Conservation (phyloP, 805 yeast genomes). For the Kuraishia cidri region DNA sequence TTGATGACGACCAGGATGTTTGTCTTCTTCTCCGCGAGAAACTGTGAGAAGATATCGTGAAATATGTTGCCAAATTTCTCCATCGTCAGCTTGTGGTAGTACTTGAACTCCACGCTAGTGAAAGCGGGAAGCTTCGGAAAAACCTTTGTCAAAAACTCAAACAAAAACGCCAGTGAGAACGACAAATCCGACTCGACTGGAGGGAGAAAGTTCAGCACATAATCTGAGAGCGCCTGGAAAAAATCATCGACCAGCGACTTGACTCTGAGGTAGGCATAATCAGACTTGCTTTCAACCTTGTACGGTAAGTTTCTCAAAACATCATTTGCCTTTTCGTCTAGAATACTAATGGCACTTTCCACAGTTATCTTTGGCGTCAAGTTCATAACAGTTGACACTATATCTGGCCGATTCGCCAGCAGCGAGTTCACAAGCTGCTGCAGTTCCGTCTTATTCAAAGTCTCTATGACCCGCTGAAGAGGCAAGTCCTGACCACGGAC, state of each 20-base stretch:
- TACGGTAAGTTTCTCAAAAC: constrained; percentile 56
- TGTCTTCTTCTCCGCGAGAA: constrained; percentile 19
- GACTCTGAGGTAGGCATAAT: constrained; percentile 70
- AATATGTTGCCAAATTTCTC: constrained; percentile 23
- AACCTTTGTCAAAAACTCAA: constrained; percentile 44
- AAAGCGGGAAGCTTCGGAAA: constrained; percentile 63
- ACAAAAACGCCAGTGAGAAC: constrained; percentile 52
- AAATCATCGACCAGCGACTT: constrained; percentile 62
- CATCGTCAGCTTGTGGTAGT: constrained; percentile 24
- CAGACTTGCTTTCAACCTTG: constrained; percentile 63
- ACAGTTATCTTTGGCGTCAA: constrained; percentile 54
- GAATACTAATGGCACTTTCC: constrained; percentile 36
- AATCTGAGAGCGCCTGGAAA: constrained; percentile 63
- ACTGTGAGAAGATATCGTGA: constrained; percentile 13
- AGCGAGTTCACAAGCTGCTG: constrained; percentile 42
- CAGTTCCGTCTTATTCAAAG: constrained; percentile 49
- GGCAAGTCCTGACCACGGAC: constrained; percentile 30
- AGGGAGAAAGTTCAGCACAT: constrained; percentile 62
- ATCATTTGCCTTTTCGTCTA: constrained; percentile 33
- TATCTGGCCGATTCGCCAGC: constrained; percentile 54
- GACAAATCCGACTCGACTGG: constrained; percentile 52
- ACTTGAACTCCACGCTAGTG: constrained; percentile 43
- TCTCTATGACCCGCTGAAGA: constrained; percentile 55
- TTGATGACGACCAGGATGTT: constrained; percentile 20
- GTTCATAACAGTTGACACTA: constrained; percentile 37